phyloP scores from a whole-genome alignment of 768 basidiomycete species.

The Boletellus ananiceps region DNA sequence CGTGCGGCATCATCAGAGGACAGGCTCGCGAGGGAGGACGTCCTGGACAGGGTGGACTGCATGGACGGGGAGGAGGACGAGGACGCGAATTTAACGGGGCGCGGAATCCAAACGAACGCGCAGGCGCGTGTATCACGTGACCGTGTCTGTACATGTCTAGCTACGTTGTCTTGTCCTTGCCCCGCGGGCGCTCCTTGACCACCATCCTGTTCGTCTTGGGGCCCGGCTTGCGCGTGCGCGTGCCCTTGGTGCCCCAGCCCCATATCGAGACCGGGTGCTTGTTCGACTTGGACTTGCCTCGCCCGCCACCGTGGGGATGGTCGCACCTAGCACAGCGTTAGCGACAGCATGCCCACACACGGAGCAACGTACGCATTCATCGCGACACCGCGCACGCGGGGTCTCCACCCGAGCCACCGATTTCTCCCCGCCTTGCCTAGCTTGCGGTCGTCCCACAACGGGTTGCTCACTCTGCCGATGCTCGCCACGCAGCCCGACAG shows the following conservation, averaged over 20 bases:
- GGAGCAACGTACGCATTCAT: conserved; percentile 78
- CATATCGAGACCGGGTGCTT: conserved; percentile 89
- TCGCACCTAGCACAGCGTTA: conserved; percentile 50
- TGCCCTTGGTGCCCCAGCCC: conserved; percentile 92
- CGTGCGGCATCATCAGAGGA: conserved; percentile 49
- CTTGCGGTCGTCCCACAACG: conserved; percentile 76
- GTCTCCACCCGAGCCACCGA: conserved; percentile 82
- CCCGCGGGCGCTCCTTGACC: conserved; percentile 77
- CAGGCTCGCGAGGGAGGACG: conserved; percentile 53
- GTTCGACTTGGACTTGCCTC: conserved; percentile 96
- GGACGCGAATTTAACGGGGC: too few relatives aligned
- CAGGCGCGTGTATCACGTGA: conserved; percentile 30
- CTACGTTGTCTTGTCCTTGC: conserved; percentile 42
- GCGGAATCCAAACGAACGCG: background rate
- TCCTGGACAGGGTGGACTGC: conserved; percentile 42
- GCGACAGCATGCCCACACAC: background rate
- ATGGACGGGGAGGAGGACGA: conserved; percentile 5
- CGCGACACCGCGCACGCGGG: conserved; percentile 88
- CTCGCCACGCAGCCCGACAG: conserved; percentile 80
- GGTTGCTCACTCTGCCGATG: conserved; percentile 89
- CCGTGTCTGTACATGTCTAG: conserved; percentile 1
- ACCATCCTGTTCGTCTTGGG: conserved; percentile 92
- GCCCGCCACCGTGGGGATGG: conserved; percentile 96
- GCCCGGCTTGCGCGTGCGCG: conserved; percentile 87
- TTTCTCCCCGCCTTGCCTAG: conserved; percentile 90